Conservation (phyloP, 495 filamentous ascomycete species). For the Ramalina intermedia region DNA sequence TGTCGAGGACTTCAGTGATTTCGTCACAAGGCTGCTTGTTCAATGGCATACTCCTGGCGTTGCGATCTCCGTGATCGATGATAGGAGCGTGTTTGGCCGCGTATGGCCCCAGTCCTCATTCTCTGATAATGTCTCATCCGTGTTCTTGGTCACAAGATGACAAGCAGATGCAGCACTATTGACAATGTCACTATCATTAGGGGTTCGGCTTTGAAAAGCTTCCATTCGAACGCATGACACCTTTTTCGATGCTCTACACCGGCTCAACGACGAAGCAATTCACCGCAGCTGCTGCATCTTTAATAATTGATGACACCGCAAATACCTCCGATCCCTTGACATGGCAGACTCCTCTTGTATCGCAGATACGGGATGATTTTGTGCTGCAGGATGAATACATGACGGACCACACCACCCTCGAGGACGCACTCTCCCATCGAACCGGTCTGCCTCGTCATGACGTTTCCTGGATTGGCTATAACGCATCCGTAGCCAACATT, state of each 20-base stretch:
- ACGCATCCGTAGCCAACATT: constrained; percentile 16
- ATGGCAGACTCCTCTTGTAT: constrained; percentile 34
- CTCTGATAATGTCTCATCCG: neutral
- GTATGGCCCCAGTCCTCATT: constrained; percentile 17
- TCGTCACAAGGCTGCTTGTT: constrained; percentile 24
- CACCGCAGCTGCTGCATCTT: constrained; percentile 33
- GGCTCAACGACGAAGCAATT: constrained; percentile 44
- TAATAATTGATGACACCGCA: constrained; percentile 29
- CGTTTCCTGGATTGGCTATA: constrained; percentile 14
- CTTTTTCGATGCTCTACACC: constrained; percentile 27
- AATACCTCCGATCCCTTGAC: constrained; percentile 20
- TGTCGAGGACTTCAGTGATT: constrained; percentile 22
- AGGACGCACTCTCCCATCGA: constrained; percentile 37
- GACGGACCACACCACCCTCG: constrained; percentile 33
- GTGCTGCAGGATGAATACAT: constrained; percentile 29
- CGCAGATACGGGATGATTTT: constrained; percentile 40
- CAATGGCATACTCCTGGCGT: constrained; percentile 38
- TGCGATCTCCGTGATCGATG: constrained; percentile 33
- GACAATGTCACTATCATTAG: constrained; percentile 16
- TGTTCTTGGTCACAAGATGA: neutral
- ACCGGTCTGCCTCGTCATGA: constrained; percentile 34
- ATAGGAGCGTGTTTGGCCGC: constrained; percentile 27
- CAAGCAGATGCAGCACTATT: constrained; percentile 2
- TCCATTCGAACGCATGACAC: constrained; percentile 28
- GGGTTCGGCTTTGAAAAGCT: constrained; percentile 34